Evolutionary conservation across 164 flowering plant genomes (phyloP), one percentile per base, ranked within the genome.

Genomic region (Litsea cubeba): DNA sequence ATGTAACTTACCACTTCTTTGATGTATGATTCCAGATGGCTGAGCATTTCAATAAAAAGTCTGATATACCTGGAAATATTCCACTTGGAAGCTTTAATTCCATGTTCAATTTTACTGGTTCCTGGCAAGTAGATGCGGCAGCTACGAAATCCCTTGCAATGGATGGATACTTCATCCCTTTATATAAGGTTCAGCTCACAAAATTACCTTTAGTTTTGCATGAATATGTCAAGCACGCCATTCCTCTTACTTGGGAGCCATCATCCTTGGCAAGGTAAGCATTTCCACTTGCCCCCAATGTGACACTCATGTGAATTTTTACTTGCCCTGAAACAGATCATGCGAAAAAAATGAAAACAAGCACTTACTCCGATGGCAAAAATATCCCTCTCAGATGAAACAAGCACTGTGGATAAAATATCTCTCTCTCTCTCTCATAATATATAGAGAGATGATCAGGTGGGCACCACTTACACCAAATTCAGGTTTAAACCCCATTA

Each of bases 61-160:
- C 97, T 0, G 85, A 83, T 70, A 79, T 93, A 76, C 77, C 85
- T 32, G 98, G 94, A 58, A 35, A 70, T 22, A 82, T 85, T 72
- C 98, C 98, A 30, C 94, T 95, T 62, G 99, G 99, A 78, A 86
- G 94, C 86, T 93, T 95, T 73, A 93, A 95, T 82, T 85, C 97
- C 68, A 92, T 92, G 98, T 95, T 95, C 86, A 95, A 93, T 82
- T 91, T 92, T 80, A 92, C 95, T 76, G 98, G 99, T 25, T 89
- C 88, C 72, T 85, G 89, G 91, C 91, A 87, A 82, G 81, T 84
- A 18, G 99, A 95, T 85, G 93, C 92, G 24, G 89, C 97, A 30
- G 80, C 88, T 50, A 92, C 97, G 64, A 95, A 93, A 85, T 84
- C 98, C 69, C 95, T 95, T 76, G 97, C 95, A 30, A 86, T 95